Evolutionary conservation across 768 basidiomycete species (phyloP), one percentile per base, ranked within the genome.

Genomic region (Phylloporus sp.): DNA sequence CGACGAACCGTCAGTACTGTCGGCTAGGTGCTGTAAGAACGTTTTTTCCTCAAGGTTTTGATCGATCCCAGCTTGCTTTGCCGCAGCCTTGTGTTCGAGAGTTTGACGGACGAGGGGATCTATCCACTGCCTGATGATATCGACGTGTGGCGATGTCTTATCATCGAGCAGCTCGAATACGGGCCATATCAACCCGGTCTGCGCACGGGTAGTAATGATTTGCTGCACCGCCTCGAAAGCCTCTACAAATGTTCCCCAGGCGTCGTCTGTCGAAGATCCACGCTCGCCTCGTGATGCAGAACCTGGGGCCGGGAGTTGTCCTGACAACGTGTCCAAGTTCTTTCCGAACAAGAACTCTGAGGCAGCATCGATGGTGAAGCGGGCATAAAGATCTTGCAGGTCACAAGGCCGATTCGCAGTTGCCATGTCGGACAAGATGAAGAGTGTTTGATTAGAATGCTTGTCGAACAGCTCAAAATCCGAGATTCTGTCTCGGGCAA

Each of bases 341-440:
- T 75, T 72, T 8, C 85, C 86, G 52, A 90, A 87, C 32, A 89
- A 72, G 61, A 86, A 88, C 52, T 86, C 85, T 6, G 85, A 85
- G 1, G 86, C 83, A 0, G 85, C 74, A 62, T 89, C 87, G 35
- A 88, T 73, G 12, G 84, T 79, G 63, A 88, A 86, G 9, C 86
- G 79, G 16, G 79, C 68, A 57, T 76, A 86, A 4, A 88, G 72
- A 59, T 88, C 87, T 63, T 89, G 84, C 1, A 77, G 80, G 53
- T 88, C 85, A 59, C 78, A 76, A 3, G 84, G 73, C 50, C 71
- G 66, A 39, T 70, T 57, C 1, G 68, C 54, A 16, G 70, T 55
- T 20, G 74, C 67, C 15, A 74, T 59, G 8, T 71, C 57, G 13
- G 77, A 75, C n/a, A 85, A 60, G 48, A 80, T 71, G 5, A 73